Evolutionary conservation across 2,329 filamentous ascomycete genomes (phyloP).

Genomic region (Cercospora zeina): DNA sequence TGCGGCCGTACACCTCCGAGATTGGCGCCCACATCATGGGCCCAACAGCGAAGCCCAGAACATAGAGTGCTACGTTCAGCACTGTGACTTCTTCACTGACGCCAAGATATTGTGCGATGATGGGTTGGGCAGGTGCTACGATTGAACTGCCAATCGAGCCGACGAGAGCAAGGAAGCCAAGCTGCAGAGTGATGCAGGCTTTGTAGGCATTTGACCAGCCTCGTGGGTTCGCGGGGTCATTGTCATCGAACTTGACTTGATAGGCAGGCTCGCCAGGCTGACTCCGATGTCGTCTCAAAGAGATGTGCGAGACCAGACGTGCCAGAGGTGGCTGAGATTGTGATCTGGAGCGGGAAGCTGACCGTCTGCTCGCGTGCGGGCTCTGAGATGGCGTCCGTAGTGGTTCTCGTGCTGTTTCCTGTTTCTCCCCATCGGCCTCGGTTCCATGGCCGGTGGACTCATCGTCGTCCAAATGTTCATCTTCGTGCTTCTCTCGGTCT

Average conservation of each 20-base stretch:
- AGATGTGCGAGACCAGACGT: slow-evolving; percentile 10
- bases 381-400: not conserved
- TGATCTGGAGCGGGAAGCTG: not conserved
- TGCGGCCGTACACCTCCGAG: slow-evolving; percentile 46
- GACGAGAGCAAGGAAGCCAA: slow-evolving; percentile 51
- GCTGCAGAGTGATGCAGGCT: slow-evolving; percentile 51
- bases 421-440: slow-evolving; percentile 24
- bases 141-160: slow-evolving; percentile 50
- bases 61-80: slow-evolving; percentile 50
- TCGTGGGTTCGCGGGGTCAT: slow-evolving; percentile 50
- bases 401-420: slow-evolving; percentile 11
- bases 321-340: slow-evolving; percentile 6
- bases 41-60: slow-evolving; percentile 49
- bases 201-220: slow-evolving; percentile 51
- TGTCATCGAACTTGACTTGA: slow-evolving; percentile 36
- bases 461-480: slow-evolving; percentile 10
- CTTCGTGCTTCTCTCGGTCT: slow-evolving; percentile 19
- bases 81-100: slow-evolving; percentile 50
- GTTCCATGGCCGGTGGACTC: slow-evolving; percentile 1
- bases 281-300: slow-evolving; percentile 8
- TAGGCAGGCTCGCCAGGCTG: slow-evolving; percentile 28
- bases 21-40: slow-evolving; percentile 36
- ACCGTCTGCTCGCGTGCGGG: not conserved
- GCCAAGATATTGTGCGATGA: slow-evolving; percentile 47
- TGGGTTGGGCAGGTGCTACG: slow-evolving; percentile 50